phyloP scores from a whole-genome alignment of 1,284 basidiomycete genomes.

The Blastosporella zonata region DNA sequence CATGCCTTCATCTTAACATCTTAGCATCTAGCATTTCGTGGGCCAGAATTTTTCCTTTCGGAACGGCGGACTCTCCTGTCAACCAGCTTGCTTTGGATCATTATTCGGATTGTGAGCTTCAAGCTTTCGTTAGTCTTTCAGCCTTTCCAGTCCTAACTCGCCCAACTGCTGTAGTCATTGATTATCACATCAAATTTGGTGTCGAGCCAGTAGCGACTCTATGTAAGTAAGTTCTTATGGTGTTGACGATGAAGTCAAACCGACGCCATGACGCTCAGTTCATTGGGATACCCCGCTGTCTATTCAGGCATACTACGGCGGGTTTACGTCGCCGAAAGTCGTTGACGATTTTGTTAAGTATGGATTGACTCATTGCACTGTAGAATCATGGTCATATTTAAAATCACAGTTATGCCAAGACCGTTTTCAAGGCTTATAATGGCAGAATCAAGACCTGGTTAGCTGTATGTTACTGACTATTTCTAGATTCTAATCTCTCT shows the following conservation, averaged over 20 bases:
- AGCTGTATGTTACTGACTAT: not conserved
- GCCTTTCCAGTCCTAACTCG: not conserved
- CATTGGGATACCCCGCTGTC: slow-evolving; percentile 49
- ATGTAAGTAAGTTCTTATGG: slow-evolving; percentile 29
- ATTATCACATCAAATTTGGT: slow-evolving; percentile 39
- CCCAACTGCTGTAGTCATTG: slow-evolving; percentile 34
- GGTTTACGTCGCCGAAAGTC: slow-evolving; percentile 41
- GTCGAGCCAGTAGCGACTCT: slow-evolving; percentile 46
- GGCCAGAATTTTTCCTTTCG: slow-evolving; percentile 48
- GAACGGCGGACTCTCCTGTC: slow-evolving; percentile 42
- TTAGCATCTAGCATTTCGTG: slow-evolving; percentile 38
- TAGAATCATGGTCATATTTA: not conserved
- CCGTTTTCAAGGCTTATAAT: slow-evolving; percentile 46
- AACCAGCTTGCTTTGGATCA: slow-evolving; percentile 43
- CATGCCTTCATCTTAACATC: not conserved
- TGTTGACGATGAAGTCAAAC: not conserved
- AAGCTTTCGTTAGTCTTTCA: not conserved
- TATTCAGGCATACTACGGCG: slow-evolving; percentile 44
- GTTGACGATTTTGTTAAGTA: slow-evolving; percentile 47
- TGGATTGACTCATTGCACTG: slow-evolving; percentile 7
- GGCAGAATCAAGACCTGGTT: slow-evolving; percentile 47
- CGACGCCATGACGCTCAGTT: slow-evolving; percentile 26
- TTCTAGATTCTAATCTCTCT: not conserved
- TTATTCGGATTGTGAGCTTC: slow-evolving; percentile 41
- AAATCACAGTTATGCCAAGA: slow-evolving; percentile 40